Base-by-base conservation (phyloP, 1,284 basidiomycete species). In the Tilletia indica region DNA sequence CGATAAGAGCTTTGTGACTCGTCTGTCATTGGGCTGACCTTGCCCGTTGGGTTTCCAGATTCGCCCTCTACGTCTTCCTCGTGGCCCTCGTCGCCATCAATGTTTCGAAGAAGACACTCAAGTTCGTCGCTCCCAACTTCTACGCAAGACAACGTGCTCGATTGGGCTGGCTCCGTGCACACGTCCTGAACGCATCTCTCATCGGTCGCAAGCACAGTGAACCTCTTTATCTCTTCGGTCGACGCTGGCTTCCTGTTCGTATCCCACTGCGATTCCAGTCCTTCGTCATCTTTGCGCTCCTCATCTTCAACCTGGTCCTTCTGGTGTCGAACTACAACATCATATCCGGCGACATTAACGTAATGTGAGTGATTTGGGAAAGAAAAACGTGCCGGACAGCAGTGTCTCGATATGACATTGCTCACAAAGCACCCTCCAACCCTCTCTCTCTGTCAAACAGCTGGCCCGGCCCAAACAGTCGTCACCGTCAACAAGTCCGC, bases 201-300 rank as follows among this genome's bases (percentile, higher is more conserved):
- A 1, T 74, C 42, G 72, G 72, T 9, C 74, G 73, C 14, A 49
- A 71, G 19, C 36, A 71, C 0, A 73, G 73, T 31, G 74, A 71
- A n/a, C 48, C 61, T 9, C 19, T 67, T 19, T 21, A 64, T n/a
- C 69, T 72, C 36, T 71, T 73, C 21, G 54, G 69, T 21, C 21
- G 70, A 38, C 45, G 68, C 1, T 78, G 73, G 72, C 69, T 77
- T 38, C 70, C 73, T 9, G 56, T 77, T 8, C 76, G 76, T 56
- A 54, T 76, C 5, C 78, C 78, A n/a, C 69, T 79, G 9, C 74
- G 78, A 5, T 68, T 69, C 19, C 74, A 80, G 34, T 71, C 74
- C 2, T 31, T 78, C 25, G 21, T 79, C 25, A 39, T 80, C 9
- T 54, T 77, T 0, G 31, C 19, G 2, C 47, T 79, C 4, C 54